Conservation (phyloP, 2,329 filamentous ascomycete species). For the Monosporascus sp. region DNA sequence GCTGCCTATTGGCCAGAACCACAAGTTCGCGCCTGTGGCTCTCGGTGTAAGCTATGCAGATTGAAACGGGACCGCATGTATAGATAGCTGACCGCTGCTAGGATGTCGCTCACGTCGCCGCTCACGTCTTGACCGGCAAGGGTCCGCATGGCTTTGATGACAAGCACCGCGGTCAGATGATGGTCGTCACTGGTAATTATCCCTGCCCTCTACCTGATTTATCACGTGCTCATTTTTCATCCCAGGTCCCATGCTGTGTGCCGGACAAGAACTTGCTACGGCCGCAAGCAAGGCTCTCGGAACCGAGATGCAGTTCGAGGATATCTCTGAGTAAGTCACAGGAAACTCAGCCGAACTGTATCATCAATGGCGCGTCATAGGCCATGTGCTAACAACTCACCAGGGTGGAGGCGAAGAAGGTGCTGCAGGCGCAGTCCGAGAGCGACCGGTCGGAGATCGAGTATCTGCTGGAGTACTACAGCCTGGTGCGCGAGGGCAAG, state of each 20-base stretch:
- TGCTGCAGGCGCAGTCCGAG: constrained; percentile 30
- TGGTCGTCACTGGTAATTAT: constrained; percentile 39
- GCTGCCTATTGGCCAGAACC: constrained; percentile 38
- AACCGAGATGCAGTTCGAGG: constrained; percentile 36
- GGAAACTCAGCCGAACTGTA: too few relatives aligned
- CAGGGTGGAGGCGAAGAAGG: constrained; percentile 24
- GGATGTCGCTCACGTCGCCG: constrained; percentile 43
- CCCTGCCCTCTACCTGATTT: neutral
- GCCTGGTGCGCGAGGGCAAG: constrained; percentile 46
- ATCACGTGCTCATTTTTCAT: neutral
- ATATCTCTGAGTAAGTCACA: constrained; percentile 36
- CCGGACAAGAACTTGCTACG: constrained; percentile 39
- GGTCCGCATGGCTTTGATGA: constrained; percentile 45
- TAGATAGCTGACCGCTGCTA: constrained; percentile 9
- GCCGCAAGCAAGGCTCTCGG: constrained; percentile 40
- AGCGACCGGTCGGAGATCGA: constrained; percentile 35
- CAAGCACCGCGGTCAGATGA: constrained; percentile 45
- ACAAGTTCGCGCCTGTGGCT: constrained; percentile 46
- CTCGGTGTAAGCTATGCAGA: constrained; percentile 30
- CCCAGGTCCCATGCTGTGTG: constrained; percentile 39
- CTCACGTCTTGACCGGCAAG: constrained; percentile 41
- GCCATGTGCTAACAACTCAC: neutral
- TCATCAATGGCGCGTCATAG: neutral
- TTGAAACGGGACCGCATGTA: neutral
- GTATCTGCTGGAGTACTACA: constrained; percentile 47